phyloP scores from a whole-genome alignment of 805 yeast species.

The Candida alai region DNA sequence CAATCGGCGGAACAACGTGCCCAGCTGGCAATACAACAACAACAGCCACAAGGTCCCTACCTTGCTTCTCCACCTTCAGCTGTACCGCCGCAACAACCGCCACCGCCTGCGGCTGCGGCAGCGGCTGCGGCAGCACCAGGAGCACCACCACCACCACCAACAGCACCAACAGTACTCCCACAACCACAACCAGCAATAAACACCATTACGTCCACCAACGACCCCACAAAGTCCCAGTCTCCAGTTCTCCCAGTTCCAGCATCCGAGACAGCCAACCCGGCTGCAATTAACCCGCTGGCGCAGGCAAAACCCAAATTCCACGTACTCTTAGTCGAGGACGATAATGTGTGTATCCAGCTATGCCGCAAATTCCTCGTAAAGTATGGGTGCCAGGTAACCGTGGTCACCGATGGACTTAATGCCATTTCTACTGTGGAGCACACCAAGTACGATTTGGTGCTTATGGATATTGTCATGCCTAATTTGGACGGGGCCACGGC shows the following conservation, averaged over 20 bases:
- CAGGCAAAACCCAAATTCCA: conserved; percentile 49
- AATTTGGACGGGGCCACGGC: conserved; percentile 88
- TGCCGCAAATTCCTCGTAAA: conserved; percentile 79
- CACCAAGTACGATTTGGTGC: conserved; percentile 67
- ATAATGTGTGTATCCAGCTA: conserved; percentile 74
- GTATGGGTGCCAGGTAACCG: conserved; percentile 90
- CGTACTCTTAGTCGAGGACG: conserved; percentile 77
- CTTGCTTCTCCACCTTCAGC: conserved; percentile 1
- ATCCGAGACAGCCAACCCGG: not conserved
- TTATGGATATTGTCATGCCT: conserved; percentile 91
- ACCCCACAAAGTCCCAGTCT: conserved; percentile 1
- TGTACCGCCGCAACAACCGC: conserved; percentile 1
- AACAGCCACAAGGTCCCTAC: conserved; percentile 4
- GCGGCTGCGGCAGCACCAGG: conserved; percentile 1
- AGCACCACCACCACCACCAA: not conserved
- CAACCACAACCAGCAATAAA: conserved; percentile 1
- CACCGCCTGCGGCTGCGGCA: conserved; percentile 6
- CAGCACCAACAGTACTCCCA: not conserved
- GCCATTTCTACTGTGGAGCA: conserved; percentile 77
- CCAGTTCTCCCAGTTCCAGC: conserved; percentile 1
- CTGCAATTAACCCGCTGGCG: conserved; percentile 2
- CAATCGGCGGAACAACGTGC: no score
- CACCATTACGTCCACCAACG: not conserved
- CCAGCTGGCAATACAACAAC: conserved; percentile 3
- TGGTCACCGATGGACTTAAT: conserved; percentile 87